Conservation (phyloP, 2,329 filamentous ascomycete species). For the Paraphoma sp. region DNA sequence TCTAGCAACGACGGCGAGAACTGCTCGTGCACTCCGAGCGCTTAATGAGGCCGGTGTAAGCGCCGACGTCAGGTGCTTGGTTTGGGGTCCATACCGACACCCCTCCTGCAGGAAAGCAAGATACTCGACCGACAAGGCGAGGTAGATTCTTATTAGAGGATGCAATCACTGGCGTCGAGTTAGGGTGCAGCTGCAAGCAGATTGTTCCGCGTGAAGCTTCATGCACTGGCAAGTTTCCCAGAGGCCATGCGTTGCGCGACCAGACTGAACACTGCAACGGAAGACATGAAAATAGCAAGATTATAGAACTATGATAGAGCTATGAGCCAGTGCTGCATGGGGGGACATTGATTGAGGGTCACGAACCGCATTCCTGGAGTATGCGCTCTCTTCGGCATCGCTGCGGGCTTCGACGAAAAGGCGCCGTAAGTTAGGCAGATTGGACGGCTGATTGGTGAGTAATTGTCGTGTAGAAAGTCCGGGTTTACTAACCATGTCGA, state of each 20-base stretch:
- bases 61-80: no score
- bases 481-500: conserved; percentile 23
- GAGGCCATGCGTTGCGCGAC: conserved; percentile 90
- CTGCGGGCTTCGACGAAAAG: conserved; percentile 94
- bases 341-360: background rate
- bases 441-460: conserved; percentile 64
- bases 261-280: conserved; percentile 91
- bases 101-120: no score
- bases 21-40: no score
- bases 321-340: background rate
- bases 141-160: no score
- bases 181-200: no score
- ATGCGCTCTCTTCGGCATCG: conserved; percentile 91
- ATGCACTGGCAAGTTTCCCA: no score
- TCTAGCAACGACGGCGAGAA: no score
- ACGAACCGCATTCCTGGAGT: conserved; percentile 88
- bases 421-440: conserved; percentile 90
- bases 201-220: no score
- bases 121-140: no score
- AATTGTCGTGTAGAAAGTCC: background rate
- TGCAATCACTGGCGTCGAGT: no score
- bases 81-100: no score
- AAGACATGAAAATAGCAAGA: conserved; percentile 93
- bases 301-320: conserved; percentile 82
- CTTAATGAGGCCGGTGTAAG: no score